Conservation (phyloP, 2,329 filamentous ascomycete species). For the Shiraia sp. region DNA sequence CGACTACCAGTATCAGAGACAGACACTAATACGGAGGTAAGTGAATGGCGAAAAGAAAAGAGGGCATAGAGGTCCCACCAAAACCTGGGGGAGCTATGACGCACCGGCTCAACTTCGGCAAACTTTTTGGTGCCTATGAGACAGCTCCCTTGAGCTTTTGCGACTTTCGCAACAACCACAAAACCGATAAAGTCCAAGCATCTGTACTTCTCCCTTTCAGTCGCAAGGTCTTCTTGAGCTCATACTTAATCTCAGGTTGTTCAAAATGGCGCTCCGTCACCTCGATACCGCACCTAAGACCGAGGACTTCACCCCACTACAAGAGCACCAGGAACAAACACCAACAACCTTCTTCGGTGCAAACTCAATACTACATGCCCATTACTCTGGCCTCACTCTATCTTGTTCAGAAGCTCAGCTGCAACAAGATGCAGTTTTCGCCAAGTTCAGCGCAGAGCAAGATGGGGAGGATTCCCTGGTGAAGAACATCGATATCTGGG, state of each 20-base stretch:
- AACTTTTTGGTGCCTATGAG: constrained; percentile 21
- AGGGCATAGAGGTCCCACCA: constrained; percentile 5
- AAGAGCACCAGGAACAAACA: constrained; percentile 72
- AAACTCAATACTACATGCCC: constrained; percentile 72
- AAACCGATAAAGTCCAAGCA: background rate
- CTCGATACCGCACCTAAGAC: constrained; percentile 61
- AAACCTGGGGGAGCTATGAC: constrained; percentile 22
- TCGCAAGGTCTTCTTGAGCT: background rate
- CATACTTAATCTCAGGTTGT: background rate
- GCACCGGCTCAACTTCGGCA: constrained; percentile 16
- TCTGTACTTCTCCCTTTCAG: background rate
- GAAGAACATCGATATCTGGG: constrained; percentile 52
- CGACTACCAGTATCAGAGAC: background rate
- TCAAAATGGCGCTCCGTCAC: constrained; percentile 49
- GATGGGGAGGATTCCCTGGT: constrained; percentile 36
- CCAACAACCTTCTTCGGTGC: constrained; percentile 72
- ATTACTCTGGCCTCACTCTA: constrained; percentile 61
- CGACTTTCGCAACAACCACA: background rate
- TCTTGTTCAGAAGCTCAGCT: constrained; percentile 61
- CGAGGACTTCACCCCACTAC: constrained; percentile 65
- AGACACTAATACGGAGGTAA: background rate
- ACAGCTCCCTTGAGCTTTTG: constrained; percentile 2
- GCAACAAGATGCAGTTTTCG: constrained; percentile 51
- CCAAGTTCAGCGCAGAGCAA: constrained; percentile 47
- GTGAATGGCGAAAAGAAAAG: background rate